Base-by-base conservation (phyloP, 805 yeast genomes). In the Candida vartiovaarae region DNA sequence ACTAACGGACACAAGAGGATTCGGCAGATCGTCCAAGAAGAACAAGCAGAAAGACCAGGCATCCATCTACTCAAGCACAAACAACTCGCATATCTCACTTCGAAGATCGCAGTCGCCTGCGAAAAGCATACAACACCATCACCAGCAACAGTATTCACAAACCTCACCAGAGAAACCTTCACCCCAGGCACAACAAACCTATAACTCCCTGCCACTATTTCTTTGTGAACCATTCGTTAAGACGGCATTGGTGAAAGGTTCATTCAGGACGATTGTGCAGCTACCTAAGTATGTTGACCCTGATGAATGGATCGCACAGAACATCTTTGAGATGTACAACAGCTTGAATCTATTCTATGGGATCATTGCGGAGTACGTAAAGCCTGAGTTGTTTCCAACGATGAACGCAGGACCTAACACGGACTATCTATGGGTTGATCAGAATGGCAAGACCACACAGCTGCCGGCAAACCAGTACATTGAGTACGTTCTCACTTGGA, bases 351-450 rank as follows among this genome's bases (percentile, higher is more conserved):
- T 85, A 59, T 89, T 91, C 56, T 89, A 87, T 61, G 95, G 93
- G 1, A 84, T 89, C n/a, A 76, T 93, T 36, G 76, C 89, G 3
- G 98, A 91, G 54, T 89, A 86, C 55, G 87, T 91, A 34, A 88
- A 95, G 2, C 90, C 95, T 0, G 95, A 86, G 54, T 76, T 82
- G 28, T 87, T 82, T 56, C 95, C 96, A 9, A 82, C 91, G 1
- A 93, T 93, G 99, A 88, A 80, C 55, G 99, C 98, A 0, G 99
- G 96, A 4, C 88, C 96, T 3, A 82, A 82, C 45, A 82, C 90
- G 4, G 95, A 89, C 56, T 93, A 93, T 57, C 67, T 86, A 32
- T 93, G 98, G 96, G 75, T 88, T 23, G 95, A 87, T 63, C 72
- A 79, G 36, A 76, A 82, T 44, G 86, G 85, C 38, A 86, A 88